Conservation (phyloP, 1,284 basidiomycete genomes). For the Trametes pubescens region DNA sequence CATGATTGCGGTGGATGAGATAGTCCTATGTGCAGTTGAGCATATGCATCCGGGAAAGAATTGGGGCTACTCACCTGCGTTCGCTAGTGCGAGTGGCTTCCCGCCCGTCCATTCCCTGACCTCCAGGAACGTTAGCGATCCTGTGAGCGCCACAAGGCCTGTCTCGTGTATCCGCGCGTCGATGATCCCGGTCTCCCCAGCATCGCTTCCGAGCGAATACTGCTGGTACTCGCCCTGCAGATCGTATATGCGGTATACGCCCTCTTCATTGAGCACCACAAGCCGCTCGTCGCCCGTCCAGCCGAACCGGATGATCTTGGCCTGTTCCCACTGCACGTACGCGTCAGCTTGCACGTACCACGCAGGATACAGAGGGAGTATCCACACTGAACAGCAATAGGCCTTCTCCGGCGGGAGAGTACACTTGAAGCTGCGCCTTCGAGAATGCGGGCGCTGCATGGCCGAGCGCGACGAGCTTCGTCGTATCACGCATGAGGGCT, state of each 20-base stretch:
- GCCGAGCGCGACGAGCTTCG: constrained; percentile 82
- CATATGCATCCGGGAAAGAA: neutral
- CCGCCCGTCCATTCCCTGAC: constrained; percentile 87
- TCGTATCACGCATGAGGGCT: constrained; percentile 90
- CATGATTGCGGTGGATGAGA: constrained; percentile 82
- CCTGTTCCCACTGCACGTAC: constrained; percentile 79
- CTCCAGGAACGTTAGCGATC: constrained; percentile 81
- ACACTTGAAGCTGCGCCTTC: constrained; percentile 82
- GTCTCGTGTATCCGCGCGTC: constrained; percentile 87
- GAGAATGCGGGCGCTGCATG: constrained; percentile 66
- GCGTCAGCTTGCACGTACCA: constrained; percentile 27
- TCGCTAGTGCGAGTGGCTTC: constrained; percentile 71
- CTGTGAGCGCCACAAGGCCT: constrained; percentile 88
- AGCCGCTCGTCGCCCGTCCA: constrained; percentile 87
- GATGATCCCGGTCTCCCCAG: constrained; percentile 85
- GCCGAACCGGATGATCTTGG: constrained; percentile 81
- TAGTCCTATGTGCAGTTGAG: constrained; percentile 56
- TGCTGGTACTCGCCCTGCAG: constrained; percentile 88
- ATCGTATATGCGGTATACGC: constrained; percentile 90
- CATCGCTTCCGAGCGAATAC: constrained; percentile 85
- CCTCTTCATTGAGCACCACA: constrained; percentile 91
- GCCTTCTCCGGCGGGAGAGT: constrained; percentile 76
- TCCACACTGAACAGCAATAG: constrained; percentile 74
- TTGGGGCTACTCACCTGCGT: constrained; percentile 59
- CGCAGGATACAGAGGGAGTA: constrained; percentile 45